Percentiles rank a stretch among this genome's conserved stretches.
Conservation (phyloP, 352 stramenopile species). For the Phytopythium helicoides region DNA sequence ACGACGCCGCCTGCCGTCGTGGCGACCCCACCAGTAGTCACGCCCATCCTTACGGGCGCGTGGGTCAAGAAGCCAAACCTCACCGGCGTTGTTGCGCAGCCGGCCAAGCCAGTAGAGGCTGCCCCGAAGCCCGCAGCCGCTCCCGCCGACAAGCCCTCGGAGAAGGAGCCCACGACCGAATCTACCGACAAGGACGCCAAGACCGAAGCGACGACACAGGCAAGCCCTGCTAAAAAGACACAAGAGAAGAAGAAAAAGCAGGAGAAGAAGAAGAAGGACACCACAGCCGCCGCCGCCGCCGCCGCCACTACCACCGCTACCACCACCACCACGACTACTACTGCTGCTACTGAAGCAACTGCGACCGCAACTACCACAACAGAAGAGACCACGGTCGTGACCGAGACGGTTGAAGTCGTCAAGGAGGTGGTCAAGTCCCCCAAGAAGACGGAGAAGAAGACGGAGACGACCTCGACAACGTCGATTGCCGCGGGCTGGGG, state of each 20-base stretch:
- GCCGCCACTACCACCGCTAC: slow-evolving; percentile 1
- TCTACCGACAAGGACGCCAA: background rate
- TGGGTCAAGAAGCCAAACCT: slow-evolving; percentile 79
- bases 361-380: background rate
- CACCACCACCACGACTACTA: slow-evolving; percentile 5
- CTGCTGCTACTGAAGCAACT: too few relatives aligned
- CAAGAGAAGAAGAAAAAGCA: slow-evolving; percentile 44
- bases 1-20: slow-evolving; percentile 28
- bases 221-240: slow-evolving; percentile 47
- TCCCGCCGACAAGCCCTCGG: background rate
- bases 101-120: slow-evolving; percentile 20
- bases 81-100: slow-evolving; percentile 22
- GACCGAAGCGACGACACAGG: background rate
- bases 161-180: background rate
- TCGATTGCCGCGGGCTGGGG: slow-evolving; percentile 59
- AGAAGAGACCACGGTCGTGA: slow-evolving; percentile 15
- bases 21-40: slow-evolving; percentile 42
- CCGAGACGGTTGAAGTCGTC: slow-evolving; percentile 18
- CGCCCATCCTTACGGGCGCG: slow-evolving; percentile 58
- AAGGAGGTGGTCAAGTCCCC: slow-evolving; percentile 28
- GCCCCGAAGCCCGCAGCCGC: background rate
- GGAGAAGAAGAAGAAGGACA: slow-evolving; percentile 23
- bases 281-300: background rate
- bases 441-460: slow-evolving; percentile 41
- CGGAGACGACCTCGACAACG: slow-evolving; percentile 24